Conservation (phyloP, 192 early-diverging fungal genomes). For the Podila epicladia region DNA sequence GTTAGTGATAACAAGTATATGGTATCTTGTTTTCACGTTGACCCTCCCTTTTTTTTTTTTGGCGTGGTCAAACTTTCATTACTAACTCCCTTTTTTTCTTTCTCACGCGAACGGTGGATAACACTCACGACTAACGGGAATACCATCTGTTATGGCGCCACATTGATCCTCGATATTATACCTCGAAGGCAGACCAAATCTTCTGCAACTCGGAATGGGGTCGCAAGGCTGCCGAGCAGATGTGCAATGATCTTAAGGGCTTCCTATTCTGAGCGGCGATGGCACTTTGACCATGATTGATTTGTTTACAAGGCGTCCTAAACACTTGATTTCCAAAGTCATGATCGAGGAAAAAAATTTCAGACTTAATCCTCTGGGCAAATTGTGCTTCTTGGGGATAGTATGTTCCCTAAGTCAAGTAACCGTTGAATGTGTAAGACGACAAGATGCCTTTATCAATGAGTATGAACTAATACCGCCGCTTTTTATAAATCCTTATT, state of each 20-base stretch:
- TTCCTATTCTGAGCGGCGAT: slow-evolving; percentile 1
- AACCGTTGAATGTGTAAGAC: no score
- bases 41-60: no score
- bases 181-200: neutral
- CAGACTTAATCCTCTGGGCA: slow-evolving; percentile 21
- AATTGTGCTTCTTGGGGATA: slow-evolving; percentile 23
- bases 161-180: neutral
- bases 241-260: slow-evolving; percentile 12
- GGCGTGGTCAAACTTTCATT: no score
- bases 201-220: slow-evolving; percentile 13
- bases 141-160: neutral
- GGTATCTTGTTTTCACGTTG: no score
- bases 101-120: neutral
- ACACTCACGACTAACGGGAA: neutral
- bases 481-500: no score
- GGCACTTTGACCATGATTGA: neutral
- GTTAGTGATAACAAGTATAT: neutral
- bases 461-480: no score
- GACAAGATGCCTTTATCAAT: no score
- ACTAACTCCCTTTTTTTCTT: neutral
- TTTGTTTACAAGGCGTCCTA: slow-evolving; percentile 11
- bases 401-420: neutral
- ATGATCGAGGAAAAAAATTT: slow-evolving; percentile 29
- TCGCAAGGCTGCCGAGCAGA: neutral
- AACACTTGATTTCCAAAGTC: slow-evolving; percentile 11